Conservation (phyloP, 176 grass and related monocot genomes). For the Dactylis glomerata region DNA sequence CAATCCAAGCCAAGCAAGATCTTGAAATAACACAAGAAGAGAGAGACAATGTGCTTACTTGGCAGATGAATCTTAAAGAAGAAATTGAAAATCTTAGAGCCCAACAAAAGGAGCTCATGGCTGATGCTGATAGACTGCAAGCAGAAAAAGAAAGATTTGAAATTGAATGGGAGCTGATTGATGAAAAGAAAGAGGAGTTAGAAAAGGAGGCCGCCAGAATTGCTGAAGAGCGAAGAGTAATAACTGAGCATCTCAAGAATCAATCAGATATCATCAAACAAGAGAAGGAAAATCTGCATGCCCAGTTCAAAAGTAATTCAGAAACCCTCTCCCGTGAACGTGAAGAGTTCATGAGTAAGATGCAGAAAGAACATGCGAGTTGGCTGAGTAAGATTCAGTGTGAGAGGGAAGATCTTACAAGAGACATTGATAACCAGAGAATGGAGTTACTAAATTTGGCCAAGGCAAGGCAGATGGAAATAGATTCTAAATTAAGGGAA, state of each 20-base stretch:
- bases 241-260: constrained; percentile 54
- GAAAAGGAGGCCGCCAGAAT: constrained; percentile 59
- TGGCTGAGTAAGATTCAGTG: constrained; percentile 68
- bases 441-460: constrained; percentile 66
- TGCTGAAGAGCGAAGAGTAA: constrained; percentile 60
- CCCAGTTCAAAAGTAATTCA: constrained; percentile 61
- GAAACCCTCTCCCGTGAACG: constrained; percentile 70
- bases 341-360: constrained; percentile 73
- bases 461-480: constrained; percentile 60
- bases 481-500: constrained; percentile 71
- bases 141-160: constrained; percentile 95
- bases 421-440: constrained; percentile 73
- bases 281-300: constrained; percentile 70
- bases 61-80: constrained; percentile 82
- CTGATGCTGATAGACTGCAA: constrained; percentile 76
- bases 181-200: constrained; percentile 84
- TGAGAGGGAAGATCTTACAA: constrained; percentile 77
- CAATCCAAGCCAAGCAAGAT: constrained; percentile 46
- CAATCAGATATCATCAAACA: constrained; percentile 67
- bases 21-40: constrained; percentile 71
- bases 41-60: constrained; percentile 51
- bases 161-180: constrained; percentile 87
- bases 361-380: constrained; percentile 69
- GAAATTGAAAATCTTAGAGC: constrained; percentile 92
- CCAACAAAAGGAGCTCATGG: constrained; percentile 61